These are phyloP conservation scores for Mercurialis annua DNA, from an alignment of 345 rosid species.

Conservation along the genomic window DNA sequence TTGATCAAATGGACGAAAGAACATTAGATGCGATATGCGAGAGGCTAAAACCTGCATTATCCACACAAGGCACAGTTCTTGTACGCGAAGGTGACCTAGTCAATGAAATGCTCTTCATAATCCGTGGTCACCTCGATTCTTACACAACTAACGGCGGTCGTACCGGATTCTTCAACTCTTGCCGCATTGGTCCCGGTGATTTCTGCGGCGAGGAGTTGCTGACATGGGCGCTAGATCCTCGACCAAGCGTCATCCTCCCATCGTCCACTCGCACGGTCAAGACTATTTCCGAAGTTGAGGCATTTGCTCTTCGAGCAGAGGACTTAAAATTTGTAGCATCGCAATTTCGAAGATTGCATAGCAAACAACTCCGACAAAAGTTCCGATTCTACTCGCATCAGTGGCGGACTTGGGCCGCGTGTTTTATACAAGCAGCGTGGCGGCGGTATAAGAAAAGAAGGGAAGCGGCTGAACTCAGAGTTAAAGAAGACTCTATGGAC, in stretches of 20 bases:
- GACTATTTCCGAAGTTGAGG: constrained; percentile 80
- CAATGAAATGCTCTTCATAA: constrained; percentile 84
- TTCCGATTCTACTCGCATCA: constrained; percentile 87
- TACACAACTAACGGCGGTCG: constrained; percentile 93
- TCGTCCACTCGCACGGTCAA: constrained; percentile 78
- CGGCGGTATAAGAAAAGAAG: constrained; percentile 59
- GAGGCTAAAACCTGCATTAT: constrained; percentile 74
- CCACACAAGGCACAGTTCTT: constrained; percentile 66
- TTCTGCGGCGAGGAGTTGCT: constrained; percentile 89
- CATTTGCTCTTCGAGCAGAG: constrained; percentile 72
- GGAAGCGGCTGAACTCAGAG: constrained; percentile 49
- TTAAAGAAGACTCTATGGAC: constrained; percentile 31
- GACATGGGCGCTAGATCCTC: constrained; percentile 85
- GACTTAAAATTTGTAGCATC: constrained; percentile 80
- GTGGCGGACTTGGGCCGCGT: constrained; percentile 91
- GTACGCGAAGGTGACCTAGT: constrained; percentile 93
- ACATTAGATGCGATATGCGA: constrained; percentile 91
- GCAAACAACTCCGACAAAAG: constrained; percentile 75
- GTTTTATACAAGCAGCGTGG: constrained; percentile 84
- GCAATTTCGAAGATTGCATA: constrained; percentile 72
- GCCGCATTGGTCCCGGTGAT: constrained; percentile 75
- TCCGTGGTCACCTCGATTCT: constrained; percentile 80
- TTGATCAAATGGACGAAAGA: constrained; percentile 92
- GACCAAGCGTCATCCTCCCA: constrained; percentile 58
- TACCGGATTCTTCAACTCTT: constrained; percentile 79